Base-by-base conservation (phyloP, 2,329 filamentous ascomycete genomes). In the Metarhizium sp. region DNA sequence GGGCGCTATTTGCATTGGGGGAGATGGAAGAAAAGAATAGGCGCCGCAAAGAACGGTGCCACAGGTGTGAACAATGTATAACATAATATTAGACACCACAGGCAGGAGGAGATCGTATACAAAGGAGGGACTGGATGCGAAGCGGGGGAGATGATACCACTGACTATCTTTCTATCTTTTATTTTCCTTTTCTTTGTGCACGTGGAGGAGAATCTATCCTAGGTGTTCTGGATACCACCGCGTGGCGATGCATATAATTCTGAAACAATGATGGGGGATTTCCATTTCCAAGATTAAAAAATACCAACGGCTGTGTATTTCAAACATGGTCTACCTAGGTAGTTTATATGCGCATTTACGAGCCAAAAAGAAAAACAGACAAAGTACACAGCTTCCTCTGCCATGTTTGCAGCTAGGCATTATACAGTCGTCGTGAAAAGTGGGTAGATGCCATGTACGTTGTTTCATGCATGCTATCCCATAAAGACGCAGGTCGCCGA, bases 1-100 rank as follows among this genome's bases (percentile, higher is more conserved):
- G 50, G 59, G 65, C 52, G 59, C 55, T 25, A 65, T 66, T 57
- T 58, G n/a, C 40, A 14, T 10, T 18, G 6, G n/a, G 4, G n/a
- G 16, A 16, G 40, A 14, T 6, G 40, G 16, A n/a, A 2, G 16
- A 43, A 43, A 43, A 43, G 40, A 43, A 43, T 14, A 18, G 10
- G 40, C 16, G 16, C 16, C n/a, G 40, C 40, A 25, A 14, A 43
- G 40, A 3, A 16, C 16, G 40, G 16, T 25, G 42, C 16, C 42
- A 16, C 42, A 25, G 7, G 18, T 18, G 16, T 20, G n/a, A 18
- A 45, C 42, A 45, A 13, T 30, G 14, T 16, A 48, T 48, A 14
- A 46, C 8, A 25, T 6, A 25, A 10, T n/a, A 25, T 10, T 20
- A n/a, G n/a, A 11, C n/a, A 20, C 43, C 3, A 29, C 7, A 13